Evolutionary conservation across 495 filamentous ascomycete species (phyloP).

Genomic region (Lophiotrema nucula): DNA sequence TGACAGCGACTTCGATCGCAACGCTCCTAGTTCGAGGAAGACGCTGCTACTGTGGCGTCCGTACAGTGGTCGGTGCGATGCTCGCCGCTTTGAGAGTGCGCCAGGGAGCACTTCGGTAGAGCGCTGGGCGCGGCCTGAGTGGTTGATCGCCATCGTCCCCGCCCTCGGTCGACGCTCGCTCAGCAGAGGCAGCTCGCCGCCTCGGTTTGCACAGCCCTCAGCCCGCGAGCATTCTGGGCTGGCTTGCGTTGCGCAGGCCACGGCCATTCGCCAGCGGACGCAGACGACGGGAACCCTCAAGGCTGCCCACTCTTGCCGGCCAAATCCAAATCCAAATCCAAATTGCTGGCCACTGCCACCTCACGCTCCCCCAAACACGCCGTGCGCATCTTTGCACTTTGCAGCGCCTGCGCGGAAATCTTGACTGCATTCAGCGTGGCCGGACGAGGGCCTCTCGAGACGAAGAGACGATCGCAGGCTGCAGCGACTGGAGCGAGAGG

Average conservation of each 20-base stretch:
- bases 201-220: neutral
- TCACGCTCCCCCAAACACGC: neutral
- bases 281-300: too few relatives aligned
- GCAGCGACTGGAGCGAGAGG: neutral
- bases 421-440: neutral
- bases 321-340: too few relatives aligned
- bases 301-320: too few relatives aligned
- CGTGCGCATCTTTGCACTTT: neutral
- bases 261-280: neutral
- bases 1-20: neutral
- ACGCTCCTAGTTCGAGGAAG: too few relatives aligned
- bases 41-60: conserved; percentile 15
- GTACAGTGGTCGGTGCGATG: conserved; percentile 1
- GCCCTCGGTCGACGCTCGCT: neutral
- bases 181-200: neutral
- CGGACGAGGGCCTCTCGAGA: neutral
- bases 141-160: neutral
- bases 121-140: too few relatives aligned
- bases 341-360: too few relatives aligned
- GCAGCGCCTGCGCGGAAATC: too few relatives aligned
- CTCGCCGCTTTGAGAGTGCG: neutral
- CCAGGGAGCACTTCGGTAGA: too few relatives aligned
- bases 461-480: neutral
- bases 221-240: neutral
- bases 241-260: neutral